phyloP scores from a whole-genome alignment of 148 eudicot genomes.

The Linanthus parryae region DNA sequence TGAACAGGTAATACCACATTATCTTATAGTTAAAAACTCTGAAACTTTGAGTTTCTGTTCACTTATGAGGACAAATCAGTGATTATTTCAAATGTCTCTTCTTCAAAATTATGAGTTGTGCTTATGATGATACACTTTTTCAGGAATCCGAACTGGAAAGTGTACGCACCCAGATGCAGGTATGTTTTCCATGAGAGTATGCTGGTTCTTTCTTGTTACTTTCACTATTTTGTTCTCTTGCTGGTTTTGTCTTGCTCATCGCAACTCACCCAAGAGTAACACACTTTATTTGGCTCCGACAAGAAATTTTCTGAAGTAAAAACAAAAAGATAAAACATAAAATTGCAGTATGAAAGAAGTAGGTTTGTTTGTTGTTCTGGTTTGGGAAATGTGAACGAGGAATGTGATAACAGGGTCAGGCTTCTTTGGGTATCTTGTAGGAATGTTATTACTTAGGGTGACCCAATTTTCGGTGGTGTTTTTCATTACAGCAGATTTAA shows the following conservation, averaged over 20 bases:
- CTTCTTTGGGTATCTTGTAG: too few relatives aligned
- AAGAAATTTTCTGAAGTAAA: too few relatives aligned
- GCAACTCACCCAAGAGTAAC: too few relatives aligned
- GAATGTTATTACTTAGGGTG: too few relatives aligned
- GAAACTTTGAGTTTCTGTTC: background rate
- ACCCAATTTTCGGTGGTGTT: too few relatives aligned
- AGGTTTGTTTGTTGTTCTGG: too few relatives aligned
- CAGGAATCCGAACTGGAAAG: conserved; percentile 95
- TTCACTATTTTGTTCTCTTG: background rate
- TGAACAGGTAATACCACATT: conserved; percentile 61
- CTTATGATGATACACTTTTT: conserved; percentile 4
- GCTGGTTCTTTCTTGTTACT: background rate
- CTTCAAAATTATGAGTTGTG: background rate
- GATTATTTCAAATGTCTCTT: background rate
- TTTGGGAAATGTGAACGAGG: too few relatives aligned
- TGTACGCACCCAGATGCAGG: conserved; percentile 90
- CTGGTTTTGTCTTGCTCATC: background rate
- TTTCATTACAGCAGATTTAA: too few relatives aligned
- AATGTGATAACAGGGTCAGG: too few relatives aligned
- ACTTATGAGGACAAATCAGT: background rate
- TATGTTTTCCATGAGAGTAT: conserved; percentile 11
- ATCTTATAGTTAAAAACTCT: background rate
- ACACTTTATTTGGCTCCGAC: too few relatives aligned
- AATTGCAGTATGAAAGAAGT: too few relatives aligned
- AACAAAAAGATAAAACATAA: too few relatives aligned